Conservation (phyloP, 257 asterid species). For the Scutellaria barbata region DNA sequence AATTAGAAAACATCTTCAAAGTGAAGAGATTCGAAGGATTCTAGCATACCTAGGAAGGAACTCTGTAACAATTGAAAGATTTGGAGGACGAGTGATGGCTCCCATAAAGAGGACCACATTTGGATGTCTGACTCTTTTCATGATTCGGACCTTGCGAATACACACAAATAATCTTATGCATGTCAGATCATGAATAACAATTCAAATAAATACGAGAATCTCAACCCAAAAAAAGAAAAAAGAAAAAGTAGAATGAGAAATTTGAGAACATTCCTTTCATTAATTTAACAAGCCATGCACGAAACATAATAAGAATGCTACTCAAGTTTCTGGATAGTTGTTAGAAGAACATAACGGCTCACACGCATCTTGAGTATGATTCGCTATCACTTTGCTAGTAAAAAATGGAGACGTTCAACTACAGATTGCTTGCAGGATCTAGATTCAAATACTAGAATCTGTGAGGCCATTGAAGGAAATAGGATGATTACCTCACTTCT, state of each 20-base stretch:
- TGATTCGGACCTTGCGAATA: conserved; percentile 73
- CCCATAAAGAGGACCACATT: conserved; percentile 98
- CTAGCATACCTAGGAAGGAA: conserved; percentile 87
- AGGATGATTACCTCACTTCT: conserved; percentile 80
- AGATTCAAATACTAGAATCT: conserved; percentile 25
- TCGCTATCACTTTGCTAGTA: not conserved
- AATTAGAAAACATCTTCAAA: conserved; percentile 22
- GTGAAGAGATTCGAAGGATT: conserved; percentile 29
- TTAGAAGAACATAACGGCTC: not conserved
- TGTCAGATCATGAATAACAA: conserved; percentile 37
- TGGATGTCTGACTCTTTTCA: conserved; percentile 92
- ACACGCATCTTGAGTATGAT: too few relatives aligned
- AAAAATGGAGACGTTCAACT: not conserved
- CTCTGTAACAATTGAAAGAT: conserved; percentile 91
- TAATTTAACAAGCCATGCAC: conserved; percentile 2
- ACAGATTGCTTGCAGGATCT: conserved; percentile 18
- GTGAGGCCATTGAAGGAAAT: conserved; percentile 12
- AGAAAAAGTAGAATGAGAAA: conserved; percentile 26
- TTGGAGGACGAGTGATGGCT: conserved; percentile 95
- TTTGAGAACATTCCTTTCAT: conserved; percentile 5
- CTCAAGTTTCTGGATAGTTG: conserved; percentile 1
- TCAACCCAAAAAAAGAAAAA: conserved; percentile 7
- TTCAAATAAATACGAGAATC: conserved; percentile 9
- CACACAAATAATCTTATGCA: conserved; percentile 33
- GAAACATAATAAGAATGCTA: conserved; percentile 15